Conservation (phyloP, 2,329 filamentous ascomycete genomes). For the Aspergillus hortae region DNA sequence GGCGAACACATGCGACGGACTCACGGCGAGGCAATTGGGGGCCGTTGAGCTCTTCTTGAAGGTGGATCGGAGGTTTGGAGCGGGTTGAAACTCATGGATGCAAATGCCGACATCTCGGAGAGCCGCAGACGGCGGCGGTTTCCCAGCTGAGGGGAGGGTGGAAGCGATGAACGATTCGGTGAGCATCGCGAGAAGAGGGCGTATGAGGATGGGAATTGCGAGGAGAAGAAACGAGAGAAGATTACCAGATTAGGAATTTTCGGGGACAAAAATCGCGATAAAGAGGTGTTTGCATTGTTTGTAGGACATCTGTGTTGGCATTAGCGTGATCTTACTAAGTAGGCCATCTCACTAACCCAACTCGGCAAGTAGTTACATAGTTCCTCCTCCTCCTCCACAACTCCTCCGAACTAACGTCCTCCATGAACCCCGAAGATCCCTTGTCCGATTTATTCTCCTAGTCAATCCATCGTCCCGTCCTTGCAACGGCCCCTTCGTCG, state of each 20-base stretch:
- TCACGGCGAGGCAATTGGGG: slow-evolving; percentile 74
- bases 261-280: slow-evolving; percentile 21
- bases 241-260: slow-evolving; percentile 10
- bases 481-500: background rate
- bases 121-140: slow-evolving; percentile 44
- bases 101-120: slow-evolving; percentile 83
- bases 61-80: slow-evolving; percentile 67
- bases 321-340: no score
- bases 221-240: background rate
- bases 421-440: background rate
- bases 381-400: background rate
- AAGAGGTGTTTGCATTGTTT: slow-evolving; percentile 35
- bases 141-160: slow-evolving; percentile 36
- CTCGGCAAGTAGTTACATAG: no score
- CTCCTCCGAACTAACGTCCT: background rate
- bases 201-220: slow-evolving; percentile 33
- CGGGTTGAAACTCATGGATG: slow-evolving; percentile 75
- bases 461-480: background rate
- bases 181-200: slow-evolving; percentile 38
- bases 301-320: slow-evolving; percentile 1
- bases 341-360: no score
- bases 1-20: slow-evolving; percentile 78
- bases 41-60: slow-evolving; percentile 93
- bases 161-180: slow-evolving; percentile 48
- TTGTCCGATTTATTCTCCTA: background rate